Base-by-base conservation (phyloP, 2,329 filamentous ascomycete species). In the Calonectria ilicicola region DNA sequence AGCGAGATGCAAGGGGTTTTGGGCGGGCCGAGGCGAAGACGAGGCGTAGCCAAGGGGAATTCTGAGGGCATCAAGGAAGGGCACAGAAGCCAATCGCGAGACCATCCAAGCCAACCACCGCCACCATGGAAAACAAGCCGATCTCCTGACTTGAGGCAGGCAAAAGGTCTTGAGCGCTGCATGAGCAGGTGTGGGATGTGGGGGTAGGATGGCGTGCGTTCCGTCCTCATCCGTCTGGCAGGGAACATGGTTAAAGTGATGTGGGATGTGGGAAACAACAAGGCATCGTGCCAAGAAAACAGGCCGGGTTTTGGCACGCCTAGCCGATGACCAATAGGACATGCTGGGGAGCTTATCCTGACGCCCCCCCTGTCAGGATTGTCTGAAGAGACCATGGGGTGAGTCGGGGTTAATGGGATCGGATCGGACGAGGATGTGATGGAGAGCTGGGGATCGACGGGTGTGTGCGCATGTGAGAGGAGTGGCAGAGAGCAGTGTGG, bases 1-100 rank as follows among this genome's bases (percentile, higher is more conserved):
- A 42, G 62, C 40, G 67, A 70, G 67, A 74, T 74, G 66, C 56
- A 65, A 46, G 60, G 35, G 60, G 46, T 49, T 23, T 26, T 21
- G 32, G n/a, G 58, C 77, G 77, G 77, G 74, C 74, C 77, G 70
- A 79, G 75, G 70, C 69, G 74, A 70, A 72, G 56, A 9, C 72
- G 70, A 42, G 77, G 77, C 75, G 56, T 51, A 62, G 65, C 29
- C 29, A 63, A 46, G 29, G 69, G 69, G 46, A 53, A 21, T 51
- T 72, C 19, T 29, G 42, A 47, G n/a, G 21, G 42, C 8, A 49
- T 40, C 19, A 14, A 26, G 27, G 8, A 17, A 44, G 21, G 12
- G 15, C 19, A 27, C 49, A 17, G 29, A 56, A 65, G 26, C 72
- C 74, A 74, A 72, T 76, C 29, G 42, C 27, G 66, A 58, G 26